phyloP scores from a whole-genome alignment of 2,329 filamentous ascomycete genomes.

The Ceratocystis destructans region DNA sequence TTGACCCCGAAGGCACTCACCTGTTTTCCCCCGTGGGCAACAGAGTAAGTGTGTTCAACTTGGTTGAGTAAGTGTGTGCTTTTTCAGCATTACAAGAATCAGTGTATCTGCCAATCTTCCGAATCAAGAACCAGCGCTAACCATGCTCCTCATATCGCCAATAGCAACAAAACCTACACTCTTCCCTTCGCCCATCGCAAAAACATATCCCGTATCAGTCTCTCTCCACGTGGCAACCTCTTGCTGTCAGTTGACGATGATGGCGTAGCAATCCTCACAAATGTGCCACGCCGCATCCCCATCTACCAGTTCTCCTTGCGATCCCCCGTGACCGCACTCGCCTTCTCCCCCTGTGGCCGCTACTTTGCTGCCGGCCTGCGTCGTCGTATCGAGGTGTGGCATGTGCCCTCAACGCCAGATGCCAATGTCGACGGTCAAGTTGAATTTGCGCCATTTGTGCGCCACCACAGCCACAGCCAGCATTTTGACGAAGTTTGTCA shows the following conservation, averaged over 20 bases:
- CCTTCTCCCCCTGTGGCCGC: constrained; percentile 80
- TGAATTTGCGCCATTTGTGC: constrained; percentile 88
- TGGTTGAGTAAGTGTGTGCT: constrained; percentile 60
- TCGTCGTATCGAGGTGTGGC: constrained; percentile 85
- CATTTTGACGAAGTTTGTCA: constrained; percentile 79
- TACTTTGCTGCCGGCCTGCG: constrained; percentile 85
- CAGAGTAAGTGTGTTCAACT: constrained; percentile 85
- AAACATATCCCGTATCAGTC: constrained; percentile 77
- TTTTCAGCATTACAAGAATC: neutral
- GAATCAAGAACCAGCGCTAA: neutral
- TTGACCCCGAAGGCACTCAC: constrained; percentile 90
- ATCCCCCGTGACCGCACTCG: constrained; percentile 63
- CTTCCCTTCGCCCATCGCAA: constrained; percentile 84
- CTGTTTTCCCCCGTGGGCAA: constrained; percentile 95
- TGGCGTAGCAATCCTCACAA: constrained; percentile 84
- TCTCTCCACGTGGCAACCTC: constrained; percentile 82
- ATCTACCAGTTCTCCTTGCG: constrained; percentile 96
- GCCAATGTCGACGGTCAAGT: constrained; percentile 65
- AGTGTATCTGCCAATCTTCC: no score
- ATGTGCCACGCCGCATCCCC: constrained; percentile 69
- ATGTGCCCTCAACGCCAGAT: constrained; percentile 81
- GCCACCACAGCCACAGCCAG: constrained; percentile 70
- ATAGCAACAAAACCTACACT: constrained; percentile 73
- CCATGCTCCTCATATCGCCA: neutral
- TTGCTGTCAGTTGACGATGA: constrained; percentile 89